Evolutionary conservation across 1,284 basidiomycete species (phyloP).

Genomic region (Microbotryum intermedium): DNA sequence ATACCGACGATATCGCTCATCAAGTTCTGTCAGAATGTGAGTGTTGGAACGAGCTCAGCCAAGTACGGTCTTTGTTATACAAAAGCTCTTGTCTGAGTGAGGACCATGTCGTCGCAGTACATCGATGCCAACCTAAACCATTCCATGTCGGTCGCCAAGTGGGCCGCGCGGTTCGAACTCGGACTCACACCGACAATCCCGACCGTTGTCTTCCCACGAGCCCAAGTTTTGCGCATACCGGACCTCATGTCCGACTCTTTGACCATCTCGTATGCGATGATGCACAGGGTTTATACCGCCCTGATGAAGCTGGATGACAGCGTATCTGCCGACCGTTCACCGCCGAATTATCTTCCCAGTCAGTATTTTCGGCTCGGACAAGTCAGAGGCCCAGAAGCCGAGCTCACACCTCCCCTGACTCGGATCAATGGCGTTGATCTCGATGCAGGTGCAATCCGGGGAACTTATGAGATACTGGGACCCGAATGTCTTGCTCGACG

Average conservation of each 20-base stretch:
- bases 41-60: neutral
- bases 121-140: conserved; percentile 25
- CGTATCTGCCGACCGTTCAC: neutral
- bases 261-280: conserved; percentile 7
- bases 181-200: conserved; percentile 32
- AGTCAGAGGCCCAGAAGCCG: neutral
- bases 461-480: neutral
- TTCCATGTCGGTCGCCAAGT: conserved; percentile 30
- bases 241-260: conserved; percentile 16
- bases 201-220: conserved; percentile 7
- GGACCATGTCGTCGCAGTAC: conserved; percentile 23
- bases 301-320: neutral
- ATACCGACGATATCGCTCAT: conserved; percentile 7
- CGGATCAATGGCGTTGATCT: no score
- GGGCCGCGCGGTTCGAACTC: conserved; percentile 32
- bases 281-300: neutral
- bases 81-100: conserved; percentile 12
- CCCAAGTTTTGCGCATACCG: conserved; percentile 12
- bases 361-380: neutral
- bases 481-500: neutral
- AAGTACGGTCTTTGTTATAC: neutral
- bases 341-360: conserved; percentile 11
- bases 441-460: conserved; percentile 12
- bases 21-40: conserved; percentile 11
- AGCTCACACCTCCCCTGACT: no score